Conservation (phyloP, 2,329 filamentous ascomycete genomes). For the Diaporthe vexans region DNA sequence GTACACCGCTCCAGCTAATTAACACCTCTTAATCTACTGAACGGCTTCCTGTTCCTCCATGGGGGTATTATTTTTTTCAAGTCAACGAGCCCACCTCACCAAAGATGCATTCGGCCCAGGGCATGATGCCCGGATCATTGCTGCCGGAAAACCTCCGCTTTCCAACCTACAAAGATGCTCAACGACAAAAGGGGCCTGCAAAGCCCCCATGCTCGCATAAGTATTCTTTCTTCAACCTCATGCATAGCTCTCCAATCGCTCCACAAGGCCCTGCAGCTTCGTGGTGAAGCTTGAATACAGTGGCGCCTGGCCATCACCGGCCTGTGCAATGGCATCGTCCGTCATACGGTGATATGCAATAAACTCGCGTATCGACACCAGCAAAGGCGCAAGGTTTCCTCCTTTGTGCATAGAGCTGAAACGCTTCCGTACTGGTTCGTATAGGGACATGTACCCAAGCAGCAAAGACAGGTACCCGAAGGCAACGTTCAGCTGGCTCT, state of each 20-base stretch:
- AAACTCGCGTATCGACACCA: conserved; percentile 69
- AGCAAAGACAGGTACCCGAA: conserved; percentile 90
- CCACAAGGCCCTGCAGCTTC: conserved; percentile 56
- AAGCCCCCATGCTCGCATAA: background rate
- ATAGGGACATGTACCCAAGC: conserved; percentile 83
- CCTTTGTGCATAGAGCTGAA: conserved; percentile 59
- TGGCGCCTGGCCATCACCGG: conserved; percentile 49
- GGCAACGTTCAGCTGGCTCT: conserved; percentile 84
- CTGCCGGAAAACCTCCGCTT: background rate
- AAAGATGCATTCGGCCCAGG: conserved; percentile 1
- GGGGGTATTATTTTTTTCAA: conserved; percentile 26
- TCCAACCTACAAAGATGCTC: background rate
- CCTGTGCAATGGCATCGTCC: conserved; percentile 52
- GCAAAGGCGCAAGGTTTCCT: conserved; percentile 60
- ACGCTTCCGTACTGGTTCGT: conserved; percentile 58
- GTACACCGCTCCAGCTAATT: conserved; percentile 27
- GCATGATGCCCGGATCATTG: background rate
- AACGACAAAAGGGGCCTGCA: background rate
- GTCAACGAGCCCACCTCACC: conserved; percentile 16
- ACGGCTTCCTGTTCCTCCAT: conserved; percentile 14
- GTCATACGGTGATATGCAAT: conserved; percentile 66
- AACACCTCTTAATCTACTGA: background rate
- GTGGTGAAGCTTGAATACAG: conserved; percentile 52
- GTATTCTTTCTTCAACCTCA: conserved; percentile 1
- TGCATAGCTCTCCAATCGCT: conserved; percentile 52